phyloP scores from a whole-genome alignment of 2,329 filamentous ascomycete genomes.

The Colletotrichum truncatum region DNA sequence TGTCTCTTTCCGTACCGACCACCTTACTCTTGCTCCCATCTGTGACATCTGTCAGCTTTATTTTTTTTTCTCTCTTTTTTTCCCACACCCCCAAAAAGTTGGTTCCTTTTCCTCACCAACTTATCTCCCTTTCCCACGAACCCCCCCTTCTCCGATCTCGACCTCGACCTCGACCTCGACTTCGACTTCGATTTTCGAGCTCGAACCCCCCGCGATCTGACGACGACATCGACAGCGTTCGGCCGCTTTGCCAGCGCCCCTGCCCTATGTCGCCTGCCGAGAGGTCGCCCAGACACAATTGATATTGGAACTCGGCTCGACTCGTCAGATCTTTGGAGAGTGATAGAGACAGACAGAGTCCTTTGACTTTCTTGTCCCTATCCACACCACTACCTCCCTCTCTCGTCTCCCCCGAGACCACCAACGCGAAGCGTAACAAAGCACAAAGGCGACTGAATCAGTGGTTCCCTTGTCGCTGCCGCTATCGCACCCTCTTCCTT shows the following conservation, averaged over 20 bases:
- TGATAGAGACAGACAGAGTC: neutral
- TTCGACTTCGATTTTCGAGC: conserved; percentile 10
- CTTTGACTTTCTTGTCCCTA: conserved; percentile 7
- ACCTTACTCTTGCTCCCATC: neutral
- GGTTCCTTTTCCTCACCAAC: conserved; percentile 7
- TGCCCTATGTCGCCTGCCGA: conserved; percentile 27
- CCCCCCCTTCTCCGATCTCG: neutral
- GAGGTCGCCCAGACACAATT: conserved; percentile 11
- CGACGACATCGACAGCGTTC: conserved; percentile 8
- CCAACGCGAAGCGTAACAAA: conserved; percentile 6
- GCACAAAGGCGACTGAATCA: conserved; percentile 9
- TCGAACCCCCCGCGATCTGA: conserved; percentile 8
- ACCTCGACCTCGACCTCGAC: neutral
- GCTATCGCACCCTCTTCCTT: neutral
- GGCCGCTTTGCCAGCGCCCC: conserved; percentile 13
- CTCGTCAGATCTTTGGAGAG: conserved; percentile 4
- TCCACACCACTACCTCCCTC: neutral
- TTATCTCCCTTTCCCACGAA: conserved; percentile 15
- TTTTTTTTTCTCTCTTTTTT: no score
- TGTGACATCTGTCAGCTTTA: conserved; percentile 31
- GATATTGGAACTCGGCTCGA: conserved; percentile 7
- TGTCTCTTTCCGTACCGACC: neutral
- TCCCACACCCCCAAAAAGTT: conserved; percentile 25
- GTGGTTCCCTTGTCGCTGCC: neutral
- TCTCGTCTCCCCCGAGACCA: neutral